Conservation (phyloP, 208 protist species). For the Porcisia hertigi region DNA sequence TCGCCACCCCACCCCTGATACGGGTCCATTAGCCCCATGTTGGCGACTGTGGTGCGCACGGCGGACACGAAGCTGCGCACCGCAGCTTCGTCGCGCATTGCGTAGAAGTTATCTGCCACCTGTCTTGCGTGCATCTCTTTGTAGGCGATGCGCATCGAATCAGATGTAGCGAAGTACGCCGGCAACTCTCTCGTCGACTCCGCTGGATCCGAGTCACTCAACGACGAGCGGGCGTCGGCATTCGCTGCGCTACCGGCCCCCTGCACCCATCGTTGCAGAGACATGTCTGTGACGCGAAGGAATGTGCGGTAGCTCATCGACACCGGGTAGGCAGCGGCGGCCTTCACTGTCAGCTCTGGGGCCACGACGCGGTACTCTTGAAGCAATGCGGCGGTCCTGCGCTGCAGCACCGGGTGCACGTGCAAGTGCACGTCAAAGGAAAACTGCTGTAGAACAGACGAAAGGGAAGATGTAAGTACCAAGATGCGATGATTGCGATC, state of each 20-base stretch:
- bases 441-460: slow-evolving; percentile 14
- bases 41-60: slow-evolving; percentile 43
- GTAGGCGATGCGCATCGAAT: slow-evolving; percentile 15
- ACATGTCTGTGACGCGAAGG: slow-evolving; percentile 72
- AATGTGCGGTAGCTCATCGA: slow-evolving; percentile 69
- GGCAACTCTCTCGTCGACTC: slow-evolving; percentile 14
- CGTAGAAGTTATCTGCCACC: slow-evolving; percentile 15
- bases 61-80: slow-evolving; percentile 28
- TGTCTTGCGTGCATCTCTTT: slow-evolving; percentile 13
- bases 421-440: slow-evolving; percentile 29
- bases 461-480: slow-evolving; percentile 28
- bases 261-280: slow-evolving; percentile 43
- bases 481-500: slow-evolving; percentile 33
- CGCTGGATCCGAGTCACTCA: neutral
- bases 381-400: slow-evolving; percentile 32
- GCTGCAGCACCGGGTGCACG: slow-evolving; percentile 40
- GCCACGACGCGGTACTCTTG: slow-evolving; percentile 40
- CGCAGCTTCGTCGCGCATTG: slow-evolving; percentile 4
- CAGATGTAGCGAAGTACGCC: slow-evolving; percentile 27
- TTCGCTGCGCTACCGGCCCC: neutral
- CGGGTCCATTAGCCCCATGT: slow-evolving; percentile 58
- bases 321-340: slow-evolving; percentile 43
- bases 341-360: neutral
- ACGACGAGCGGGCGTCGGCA: neutral
- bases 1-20: slow-evolving; percentile 37